Conservation (phyloP, 129 eudicot species). For the Smallanthus sonchifolius region DNA sequence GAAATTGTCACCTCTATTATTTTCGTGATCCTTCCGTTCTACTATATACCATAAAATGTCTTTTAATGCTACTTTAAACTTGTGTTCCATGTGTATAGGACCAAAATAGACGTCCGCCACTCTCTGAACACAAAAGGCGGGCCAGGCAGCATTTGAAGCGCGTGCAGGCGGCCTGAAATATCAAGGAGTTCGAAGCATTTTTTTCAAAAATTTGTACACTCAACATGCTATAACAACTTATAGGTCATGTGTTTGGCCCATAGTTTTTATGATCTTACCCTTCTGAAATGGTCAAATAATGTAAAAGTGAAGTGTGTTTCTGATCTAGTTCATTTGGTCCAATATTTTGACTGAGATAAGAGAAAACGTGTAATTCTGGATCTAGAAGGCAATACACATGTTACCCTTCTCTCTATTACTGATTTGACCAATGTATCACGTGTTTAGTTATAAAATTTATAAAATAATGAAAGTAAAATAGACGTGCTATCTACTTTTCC, state of each 20-base stretch:
- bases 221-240: neutral
- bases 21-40: neutral
- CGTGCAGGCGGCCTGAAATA: constrained; percentile 18
- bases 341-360: neutral
- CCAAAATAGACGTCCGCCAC: constrained; percentile 79
- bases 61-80: neutral
- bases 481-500: neutral
- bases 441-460: neutral
- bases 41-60: no score
- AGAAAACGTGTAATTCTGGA: neutral
- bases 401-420: neutral
- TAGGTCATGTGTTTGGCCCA: neutral
- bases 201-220: neutral
- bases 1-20: neutral
- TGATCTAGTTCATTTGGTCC: neutral
- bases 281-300: neutral
- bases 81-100: constrained; percentile 37
- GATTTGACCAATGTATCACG: neutral
- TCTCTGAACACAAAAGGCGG: constrained; percentile 64
- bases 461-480: neutral
- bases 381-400: neutral
- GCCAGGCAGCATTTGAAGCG: constrained; percentile 32
- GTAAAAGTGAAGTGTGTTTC: neutral
- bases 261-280: neutral
- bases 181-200: neutral